These are phyloP conservation scores for Eucalyptus paniculata DNA, from an alignment of 345 rosid genomes.

Conservation along the genomic window DNA sequence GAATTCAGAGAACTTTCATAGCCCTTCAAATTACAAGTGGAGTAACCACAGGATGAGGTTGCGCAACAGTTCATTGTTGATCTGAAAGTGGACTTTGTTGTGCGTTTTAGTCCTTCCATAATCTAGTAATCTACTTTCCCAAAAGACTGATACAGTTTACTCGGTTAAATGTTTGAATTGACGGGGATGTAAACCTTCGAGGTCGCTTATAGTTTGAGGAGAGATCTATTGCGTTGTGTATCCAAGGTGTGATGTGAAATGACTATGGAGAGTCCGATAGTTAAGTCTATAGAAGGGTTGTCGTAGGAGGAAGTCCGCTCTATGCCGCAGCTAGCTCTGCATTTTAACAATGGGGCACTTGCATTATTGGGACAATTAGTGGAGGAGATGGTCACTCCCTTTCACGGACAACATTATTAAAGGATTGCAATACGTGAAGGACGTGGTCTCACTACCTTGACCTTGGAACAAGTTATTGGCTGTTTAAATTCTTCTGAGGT, in stretches of 20 bases:
- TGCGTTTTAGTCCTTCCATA: background rate
- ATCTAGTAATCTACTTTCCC: background rate
- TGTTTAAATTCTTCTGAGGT: background rate
- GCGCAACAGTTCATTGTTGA: background rate
- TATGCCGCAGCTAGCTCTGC: background rate
- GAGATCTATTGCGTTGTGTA: too few relatives aligned
- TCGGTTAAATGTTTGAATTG: background rate
- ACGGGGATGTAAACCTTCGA: background rate
- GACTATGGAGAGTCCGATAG: background rate
- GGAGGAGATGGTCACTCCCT: background rate
- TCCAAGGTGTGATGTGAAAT: too few relatives aligned
- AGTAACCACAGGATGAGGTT: background rate
- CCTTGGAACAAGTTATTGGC: too few relatives aligned
- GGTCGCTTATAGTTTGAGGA: too few relatives aligned
- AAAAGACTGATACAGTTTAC: background rate
- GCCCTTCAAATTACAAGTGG: background rate
- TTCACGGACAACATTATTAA: background rate
- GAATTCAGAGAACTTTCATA: background rate
- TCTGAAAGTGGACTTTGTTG: background rate
- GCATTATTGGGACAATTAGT: background rate
- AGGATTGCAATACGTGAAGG: background rate
- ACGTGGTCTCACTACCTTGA: background rate
- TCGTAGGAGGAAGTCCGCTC: background rate
- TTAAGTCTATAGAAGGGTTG: background rate
- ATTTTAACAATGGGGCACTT: background rate